Conservation (phyloP, 345 rosid genomes). For the Euphorbia peplus region DNA sequence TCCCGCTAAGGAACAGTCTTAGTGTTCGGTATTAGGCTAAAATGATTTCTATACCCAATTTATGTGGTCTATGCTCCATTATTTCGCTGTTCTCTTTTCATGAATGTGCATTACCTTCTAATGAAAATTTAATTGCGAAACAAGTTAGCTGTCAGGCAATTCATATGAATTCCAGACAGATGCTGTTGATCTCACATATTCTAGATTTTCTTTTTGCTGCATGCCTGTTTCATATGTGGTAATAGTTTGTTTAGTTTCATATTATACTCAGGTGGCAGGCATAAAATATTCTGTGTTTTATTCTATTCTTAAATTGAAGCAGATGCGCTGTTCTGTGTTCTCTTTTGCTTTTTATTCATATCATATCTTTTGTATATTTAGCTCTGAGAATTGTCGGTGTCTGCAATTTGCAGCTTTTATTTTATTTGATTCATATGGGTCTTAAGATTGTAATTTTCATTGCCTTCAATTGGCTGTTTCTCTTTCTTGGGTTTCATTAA, state of each 20-base stretch:
- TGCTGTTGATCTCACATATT: background rate
- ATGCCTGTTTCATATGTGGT: background rate
- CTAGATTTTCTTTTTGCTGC: background rate
- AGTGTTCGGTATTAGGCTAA: background rate
- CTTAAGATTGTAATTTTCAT: background rate
- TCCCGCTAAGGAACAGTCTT: background rate
- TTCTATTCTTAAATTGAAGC: background rate
- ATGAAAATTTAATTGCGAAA: background rate
- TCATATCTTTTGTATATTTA: background rate
- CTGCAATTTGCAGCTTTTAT: background rate
- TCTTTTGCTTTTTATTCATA: background rate
- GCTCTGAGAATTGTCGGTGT: background rate
- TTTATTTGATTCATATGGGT: background rate
- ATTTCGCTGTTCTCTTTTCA: background rate
- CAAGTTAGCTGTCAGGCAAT: too few species aligned
- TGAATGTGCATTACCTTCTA: background rate
- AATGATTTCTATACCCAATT: background rate
- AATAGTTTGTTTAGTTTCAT: background rate
- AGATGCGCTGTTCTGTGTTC: background rate
- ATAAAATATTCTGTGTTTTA: background rate
- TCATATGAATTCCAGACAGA: background rate
- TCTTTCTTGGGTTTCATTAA: background rate
- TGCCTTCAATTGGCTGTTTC: background rate
- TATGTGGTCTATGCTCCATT: background rate
- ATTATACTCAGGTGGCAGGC: background rate